phyloP scores from a whole-genome alignment of 441 rosid genomes.

The Arabidopsis lyrata region DNA sequence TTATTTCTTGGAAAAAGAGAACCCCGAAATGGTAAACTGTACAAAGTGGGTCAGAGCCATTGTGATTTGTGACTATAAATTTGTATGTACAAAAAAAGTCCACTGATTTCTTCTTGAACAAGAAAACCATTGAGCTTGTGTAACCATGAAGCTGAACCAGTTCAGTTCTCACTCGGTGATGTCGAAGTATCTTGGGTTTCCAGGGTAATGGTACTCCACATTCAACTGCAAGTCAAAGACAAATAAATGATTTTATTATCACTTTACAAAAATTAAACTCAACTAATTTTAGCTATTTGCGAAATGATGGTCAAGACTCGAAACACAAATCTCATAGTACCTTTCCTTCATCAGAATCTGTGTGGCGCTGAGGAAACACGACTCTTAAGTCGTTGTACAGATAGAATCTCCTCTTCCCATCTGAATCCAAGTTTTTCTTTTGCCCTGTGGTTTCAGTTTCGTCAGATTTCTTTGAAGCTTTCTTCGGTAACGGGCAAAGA shows the following conservation, averaged over 20 bases:
- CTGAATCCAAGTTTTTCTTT: slow-evolving; percentile 48
- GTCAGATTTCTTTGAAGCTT: slow-evolving; percentile 58
- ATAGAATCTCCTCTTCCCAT: slow-evolving; percentile 78
- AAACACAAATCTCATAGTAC: slow-evolving; percentile 48
- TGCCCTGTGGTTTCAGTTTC: slow-evolving; percentile 47
- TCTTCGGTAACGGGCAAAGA: slow-evolving; percentile 72
- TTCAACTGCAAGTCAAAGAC: slow-evolving; percentile 68
- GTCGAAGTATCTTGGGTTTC: slow-evolving; percentile 89
- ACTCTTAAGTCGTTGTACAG: slow-evolving; percentile 90
- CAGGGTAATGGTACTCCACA: slow-evolving; percentile 91
- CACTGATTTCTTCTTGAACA: slow-evolving; percentile 22
- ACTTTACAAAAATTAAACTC: background rate
- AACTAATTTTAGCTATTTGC: background rate
- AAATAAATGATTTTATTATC: background rate
- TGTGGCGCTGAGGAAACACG: slow-evolving; percentile 96
- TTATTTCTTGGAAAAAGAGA: background rate
- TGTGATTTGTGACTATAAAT: slow-evolving; percentile 11
- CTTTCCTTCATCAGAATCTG: slow-evolving; percentile 97
- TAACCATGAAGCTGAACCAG: slow-evolving; percentile 26
- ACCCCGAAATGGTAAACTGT: slow-evolving; percentile 21
- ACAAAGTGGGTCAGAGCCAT: slow-evolving; percentile 36
- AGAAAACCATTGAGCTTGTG: slow-evolving; percentile 23
- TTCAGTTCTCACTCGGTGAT: slow-evolving; percentile 57
- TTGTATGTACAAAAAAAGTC: slow-evolving; percentile 33
- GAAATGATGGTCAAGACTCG: slow-evolving; percentile 21